Conservation (phyloP, 23 red algal species). For the Chondrus crispus region DNA sequence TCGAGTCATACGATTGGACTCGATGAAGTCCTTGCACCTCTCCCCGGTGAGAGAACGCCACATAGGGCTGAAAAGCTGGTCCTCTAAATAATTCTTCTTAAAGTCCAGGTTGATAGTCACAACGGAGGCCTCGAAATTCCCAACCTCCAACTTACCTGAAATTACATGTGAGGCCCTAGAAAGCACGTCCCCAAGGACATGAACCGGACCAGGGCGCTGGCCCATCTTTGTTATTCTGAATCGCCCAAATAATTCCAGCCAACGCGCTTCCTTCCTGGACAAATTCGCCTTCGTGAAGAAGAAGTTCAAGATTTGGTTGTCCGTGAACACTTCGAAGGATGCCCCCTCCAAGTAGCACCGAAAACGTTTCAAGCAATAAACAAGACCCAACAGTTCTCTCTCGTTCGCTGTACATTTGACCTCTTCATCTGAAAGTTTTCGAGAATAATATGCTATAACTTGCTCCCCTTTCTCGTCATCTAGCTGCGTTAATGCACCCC, state of each 20-base stretch:
- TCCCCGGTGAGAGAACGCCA: no score
- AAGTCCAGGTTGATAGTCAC: no score
- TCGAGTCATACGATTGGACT: no score
- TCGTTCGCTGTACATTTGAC: background rate
- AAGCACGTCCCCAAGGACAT: background rate
- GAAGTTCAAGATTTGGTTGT: background rate
- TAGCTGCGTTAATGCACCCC: background rate
- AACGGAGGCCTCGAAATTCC: no score
- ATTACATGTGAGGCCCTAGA: background rate
- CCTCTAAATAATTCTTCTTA: no score
- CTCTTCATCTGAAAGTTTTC: background rate
- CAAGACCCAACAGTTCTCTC: background rate
- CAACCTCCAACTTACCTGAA: background rate
- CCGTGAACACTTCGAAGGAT: background rate
- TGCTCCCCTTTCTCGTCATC: background rate
- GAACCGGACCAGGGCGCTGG: background rate
- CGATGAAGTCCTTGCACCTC: no score
- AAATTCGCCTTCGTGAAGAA: constrained; percentile 2
- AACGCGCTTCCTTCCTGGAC: background rate
- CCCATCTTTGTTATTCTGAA: background rate
- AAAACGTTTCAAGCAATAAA: background rate
- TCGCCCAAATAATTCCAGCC: background rate
- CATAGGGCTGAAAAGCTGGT: no score
- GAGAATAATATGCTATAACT: background rate
- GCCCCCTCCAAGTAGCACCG: background rate